Evolutionary conservation across 306 rosid species (phyloP), one percentile per base, ranked within the genome.

Genomic region (Acacia crassicarpa): DNA sequence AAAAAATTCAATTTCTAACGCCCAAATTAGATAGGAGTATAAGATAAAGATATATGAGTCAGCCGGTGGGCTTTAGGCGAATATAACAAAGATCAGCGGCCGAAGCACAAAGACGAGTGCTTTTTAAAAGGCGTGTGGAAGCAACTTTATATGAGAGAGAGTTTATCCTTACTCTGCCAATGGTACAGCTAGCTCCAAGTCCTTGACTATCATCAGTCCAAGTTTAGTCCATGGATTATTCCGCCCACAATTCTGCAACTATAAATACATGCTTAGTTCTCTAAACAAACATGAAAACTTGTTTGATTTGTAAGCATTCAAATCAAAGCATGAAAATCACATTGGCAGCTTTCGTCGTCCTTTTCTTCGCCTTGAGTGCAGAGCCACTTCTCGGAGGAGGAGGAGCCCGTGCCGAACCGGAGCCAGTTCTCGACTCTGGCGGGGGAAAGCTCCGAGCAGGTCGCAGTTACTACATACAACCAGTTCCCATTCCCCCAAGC

Each of bases 371-470:
- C 77, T 56, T 81, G 23, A 33, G 49, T 49, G 8, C 82, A 43
- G 79, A 78, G 25, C 81, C 77, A 19, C 48, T 51, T 9, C 65
- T 44, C 11, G 62, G 83, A n/a, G 27, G 54, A 25, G 74, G n/a
- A 25, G 74, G 78, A 46, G 76, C 82, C 2, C 61, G 23, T 40
- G 49, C 83, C n/a, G 49, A 72, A 45, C 83, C 83, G 0, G 62
- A 77, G 0, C 49, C 77, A 22, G 92, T 89, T 54, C 63, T 81
- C n/a, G 94, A 87, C 75, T 78, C 74, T 15, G 27, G 44, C 1
- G 90, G 88, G 7, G 27, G 76, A 9, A 72, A 33, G 1, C 83
- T 91, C 62, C 80, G 41, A 16, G 65, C 17, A 0, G 78, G 85
- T 23, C 35, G 25, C 17, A 67, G 63, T 61, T 75, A 89, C 72